Base-by-base conservation (phyloP, 169 alveolate species). In the Babesia sp. region DNA sequence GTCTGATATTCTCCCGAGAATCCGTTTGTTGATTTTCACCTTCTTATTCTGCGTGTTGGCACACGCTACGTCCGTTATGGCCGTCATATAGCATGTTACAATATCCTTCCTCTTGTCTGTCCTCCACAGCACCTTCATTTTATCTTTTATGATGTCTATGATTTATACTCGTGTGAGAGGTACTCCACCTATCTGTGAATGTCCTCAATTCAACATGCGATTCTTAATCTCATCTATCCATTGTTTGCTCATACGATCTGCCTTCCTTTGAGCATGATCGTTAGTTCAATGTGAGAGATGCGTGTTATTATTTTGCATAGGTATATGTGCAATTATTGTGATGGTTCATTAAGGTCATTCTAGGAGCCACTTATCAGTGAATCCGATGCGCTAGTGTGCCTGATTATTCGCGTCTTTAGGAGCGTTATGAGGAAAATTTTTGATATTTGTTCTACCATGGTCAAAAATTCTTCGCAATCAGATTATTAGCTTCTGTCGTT, bases 1-100 rank as follows among this genome's bases (percentile, higher is more conserved):
- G 44, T 70, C 75, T 5, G 72, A 57, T 24, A 70, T 51, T 26
- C 70, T 20, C n/a, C 24, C 50, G 6, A 58, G 37, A 36, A 70
- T 56, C 16, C 50, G 58, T 20, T 51, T 28, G 28, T 45, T 33
- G 37, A 50, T 33, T 51, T 36, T 42, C 16, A n/a, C 36, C 28
- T 24, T 51, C 41, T 56, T 44, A 7, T 24, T 18, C 61, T 53
- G 61, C 61, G 31, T 20, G 44, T 4, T 20, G 48, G 26, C 8
- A 20, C 20, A 34, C 5, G 5, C 3, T 22, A 14, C 34, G 8
- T 18, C 0, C 31, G 45, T 36, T 7, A 22, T n/a, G 2, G 48
- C 48, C n/a, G 45, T 24, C n/a, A 57, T 33, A 0, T 28, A 20
- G 37, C 61, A 53, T 18, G 61, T n/a, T 9, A 24, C 61, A 5